Evolutionary conservation across 306 rosid genomes (phyloP), one percentile per base, ranked within the genome.

Genomic region (Pyrus bretschneideri): DNA sequence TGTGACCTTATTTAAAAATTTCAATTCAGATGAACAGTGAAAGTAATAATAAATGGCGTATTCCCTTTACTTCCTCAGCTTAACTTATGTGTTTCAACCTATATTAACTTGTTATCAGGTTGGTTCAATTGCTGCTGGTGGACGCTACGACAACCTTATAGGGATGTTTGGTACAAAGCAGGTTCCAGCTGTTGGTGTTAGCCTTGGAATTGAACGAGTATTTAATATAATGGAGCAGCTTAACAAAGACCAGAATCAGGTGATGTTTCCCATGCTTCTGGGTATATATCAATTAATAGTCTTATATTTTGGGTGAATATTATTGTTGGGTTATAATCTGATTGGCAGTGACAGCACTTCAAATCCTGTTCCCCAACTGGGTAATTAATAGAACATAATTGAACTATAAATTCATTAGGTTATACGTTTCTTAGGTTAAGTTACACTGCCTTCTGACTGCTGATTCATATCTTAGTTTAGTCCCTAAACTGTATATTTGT

Each of bases 121-220:
- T 85, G 97, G 99, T 83, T 88, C 98, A 17, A 90, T 95, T 80
- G 98, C 90, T 80, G 96, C 92, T 30, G 98, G 97, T 40, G 98
- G 98, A 45, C 93, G 97, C 35, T 95, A 88, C 69, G 98, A 92
- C 91, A 88, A 89, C 81, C 95, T 95, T 35, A 88, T 95, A 81
- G 93, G 97, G 46, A 95, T 89, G 96, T 95, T 95, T 72, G 96
- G 98, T 64, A 82, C 95, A 64, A 95, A 84, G 88, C 92, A 86
- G 82, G 91, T 90, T 76, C 97, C 93, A 74, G 92, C 98, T 45
- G 93, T 95, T 83, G 98, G 98, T 76, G 86, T 90, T n/a, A 95
- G 98, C 79, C 93, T 95, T 79, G 98, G 98, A 86, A 95, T 95
- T 30, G 97, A 92, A 79, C 91, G 97, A 70, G 97, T 95, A 65